Base-by-base conservation (phyloP, 163 green algal species). In the Scenedesmus sp. region DNA sequence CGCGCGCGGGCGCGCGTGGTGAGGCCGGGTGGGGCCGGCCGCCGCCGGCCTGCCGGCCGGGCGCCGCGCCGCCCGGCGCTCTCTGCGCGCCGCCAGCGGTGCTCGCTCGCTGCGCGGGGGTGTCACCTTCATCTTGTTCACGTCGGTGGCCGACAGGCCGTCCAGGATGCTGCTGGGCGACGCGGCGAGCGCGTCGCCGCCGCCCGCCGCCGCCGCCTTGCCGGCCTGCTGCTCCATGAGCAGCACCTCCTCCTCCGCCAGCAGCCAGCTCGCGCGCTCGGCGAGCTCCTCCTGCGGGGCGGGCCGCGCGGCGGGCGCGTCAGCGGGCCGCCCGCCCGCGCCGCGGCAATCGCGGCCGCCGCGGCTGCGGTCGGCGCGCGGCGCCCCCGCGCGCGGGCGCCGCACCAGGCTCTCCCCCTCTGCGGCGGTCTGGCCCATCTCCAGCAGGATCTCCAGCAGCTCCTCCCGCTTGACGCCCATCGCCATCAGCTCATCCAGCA, bases 201-300 rank as follows among this genome's bases (percentile, higher is more conserved):
- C 28, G 39, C 42, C 48, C 42, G n/a, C 1, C 11, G n/a, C 45
- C 11, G 11, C 9, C 0, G 17, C 65, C 60, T 39, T 39, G 58
- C 53, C 70, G 24, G 22, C 28, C 44, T 75, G 74, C 74, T 67
- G 53, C 62, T 81, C 74, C 48, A 81, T 74, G 24, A 81, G 60
- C 60, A 66, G 53, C 62, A 81, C 74, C 62, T 81, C 74, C 62
- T 81, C 74, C 15, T 72, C 74, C 13, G 74, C 74, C n/a, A 81
- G 64, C 74, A 81, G 28, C 74, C 74, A 81, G 62, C 62, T 74
- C 17, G 74, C 74, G 22, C 74, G 74, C 28, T 74, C 48, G 36
- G 74, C 74, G 26, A 81, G 62, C 28, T 80, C 72, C 58, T 80
- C 72, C 72, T 80, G 60, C 60, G 29, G 18, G 56, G 26, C 2